These are phyloP conservation scores for Scutellaria baicalensis DNA, from an alignment of 257 asterid genomes.

Conservation along the genomic window DNA sequence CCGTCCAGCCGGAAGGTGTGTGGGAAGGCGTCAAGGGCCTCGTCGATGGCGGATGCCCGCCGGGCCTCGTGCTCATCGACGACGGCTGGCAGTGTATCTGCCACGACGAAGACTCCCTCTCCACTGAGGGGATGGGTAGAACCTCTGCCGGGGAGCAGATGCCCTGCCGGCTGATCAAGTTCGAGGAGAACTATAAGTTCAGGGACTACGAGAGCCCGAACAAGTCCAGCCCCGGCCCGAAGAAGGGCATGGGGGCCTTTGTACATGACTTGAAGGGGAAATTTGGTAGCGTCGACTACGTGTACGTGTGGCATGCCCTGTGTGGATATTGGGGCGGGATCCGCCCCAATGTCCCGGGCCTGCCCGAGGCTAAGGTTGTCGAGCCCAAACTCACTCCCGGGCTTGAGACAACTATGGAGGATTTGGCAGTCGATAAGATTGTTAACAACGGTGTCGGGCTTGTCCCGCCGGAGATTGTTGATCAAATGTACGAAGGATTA, in stretches of 20 bases:
- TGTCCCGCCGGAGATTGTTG: slow-evolving; percentile 70
- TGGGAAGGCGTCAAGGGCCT: slow-evolving; percentile 73
- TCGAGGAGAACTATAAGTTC: slow-evolving; percentile 75
- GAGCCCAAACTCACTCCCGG: slow-evolving; percentile 74
- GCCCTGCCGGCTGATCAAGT: slow-evolving; percentile 81
- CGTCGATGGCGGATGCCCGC: slow-evolving; percentile 94
- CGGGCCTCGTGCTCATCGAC: slow-evolving; percentile 80
- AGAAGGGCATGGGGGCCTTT: slow-evolving; percentile 77
- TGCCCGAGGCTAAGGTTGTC: slow-evolving; percentile 62
- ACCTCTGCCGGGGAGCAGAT: slow-evolving; percentile 95
- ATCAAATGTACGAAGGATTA: slow-evolving; percentile 65
- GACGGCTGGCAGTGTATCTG: slow-evolving; percentile 96
- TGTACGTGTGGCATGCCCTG: slow-evolving; percentile 92
- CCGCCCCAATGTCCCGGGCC: slow-evolving; percentile 43
- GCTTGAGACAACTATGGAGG: slow-evolving; percentile 82
- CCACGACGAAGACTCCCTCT: slow-evolving; percentile 82
- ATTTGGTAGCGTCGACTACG: slow-evolving; percentile 58
- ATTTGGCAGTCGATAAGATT: slow-evolving; percentile 85
- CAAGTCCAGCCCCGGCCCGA: slow-evolving; percentile 31
- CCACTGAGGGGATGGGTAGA: slow-evolving; percentile 69
- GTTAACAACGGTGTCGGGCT: slow-evolving; percentile 86
- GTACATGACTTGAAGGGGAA: slow-evolving; percentile 57
- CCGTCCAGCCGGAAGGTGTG: slow-evolving; percentile 84
- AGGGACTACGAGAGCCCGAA: slow-evolving; percentile 59
- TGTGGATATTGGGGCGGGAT: slow-evolving; percentile 99